These are phyloP conservation scores for Mycena metata DNA, from an alignment of 768 basidiomycete species.

Conservation along the genomic window DNA sequence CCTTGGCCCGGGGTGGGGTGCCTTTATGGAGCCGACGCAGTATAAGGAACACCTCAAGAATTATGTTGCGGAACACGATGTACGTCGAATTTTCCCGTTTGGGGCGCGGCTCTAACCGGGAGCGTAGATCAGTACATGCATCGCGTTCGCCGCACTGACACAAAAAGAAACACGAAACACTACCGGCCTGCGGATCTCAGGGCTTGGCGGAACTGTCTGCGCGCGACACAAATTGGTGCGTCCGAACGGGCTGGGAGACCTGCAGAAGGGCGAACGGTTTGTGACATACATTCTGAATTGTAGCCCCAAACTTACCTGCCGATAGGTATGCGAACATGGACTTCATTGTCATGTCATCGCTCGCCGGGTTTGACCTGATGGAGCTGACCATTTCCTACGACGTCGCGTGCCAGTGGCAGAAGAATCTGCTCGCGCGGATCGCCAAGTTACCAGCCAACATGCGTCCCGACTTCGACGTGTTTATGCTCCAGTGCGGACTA, in stretches of 20 bases:
- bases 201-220: slow-evolving; percentile 32
- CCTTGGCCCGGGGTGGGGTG: slow-evolving; percentile 28
- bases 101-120: not conserved
- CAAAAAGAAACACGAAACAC: slow-evolving; percentile 37
- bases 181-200: slow-evolving; percentile 23
- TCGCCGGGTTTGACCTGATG: slow-evolving; percentile 14
- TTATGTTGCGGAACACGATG: slow-evolving; percentile 22
- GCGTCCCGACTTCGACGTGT: not conserved
- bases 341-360: slow-evolving; percentile 37
- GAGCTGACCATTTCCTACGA: not conserved
- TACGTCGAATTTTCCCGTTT: not conserved
- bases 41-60: slow-evolving; percentile 18
- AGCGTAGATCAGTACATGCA: slow-evolving; percentile 32
- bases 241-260: slow-evolving; percentile 10
- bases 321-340: slow-evolving; percentile 42
- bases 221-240: slow-evolving; percentile 31
- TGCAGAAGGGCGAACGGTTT: slow-evolving; percentile 44
- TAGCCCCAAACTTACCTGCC: not conserved
- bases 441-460: not conserved
- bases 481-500: slow-evolving; percentile 12
- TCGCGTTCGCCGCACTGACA: slow-evolving; percentile 32
- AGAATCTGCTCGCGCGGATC: not conserved
- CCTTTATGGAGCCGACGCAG: not conserved
- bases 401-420: not conserved
- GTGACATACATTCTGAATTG: not conserved